phyloP scores from a whole-genome alignment of 2,329 filamentous ascomycete genomes.

The Corinectria fuckeliana region DNA sequence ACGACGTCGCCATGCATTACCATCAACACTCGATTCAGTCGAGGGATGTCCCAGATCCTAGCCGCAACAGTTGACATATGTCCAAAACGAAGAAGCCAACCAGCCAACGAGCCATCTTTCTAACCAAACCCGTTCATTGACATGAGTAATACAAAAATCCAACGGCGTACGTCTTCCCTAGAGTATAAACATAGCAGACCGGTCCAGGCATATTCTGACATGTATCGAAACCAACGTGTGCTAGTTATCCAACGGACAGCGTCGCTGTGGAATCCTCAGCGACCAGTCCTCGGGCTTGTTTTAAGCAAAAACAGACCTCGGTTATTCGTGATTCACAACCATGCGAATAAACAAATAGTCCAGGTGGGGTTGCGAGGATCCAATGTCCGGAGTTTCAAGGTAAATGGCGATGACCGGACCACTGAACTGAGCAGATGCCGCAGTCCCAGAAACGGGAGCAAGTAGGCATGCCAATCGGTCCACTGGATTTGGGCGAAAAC shows the following conservation, averaged over 20 bases:
- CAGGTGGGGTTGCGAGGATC: not conserved
- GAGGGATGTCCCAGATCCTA: not conserved
- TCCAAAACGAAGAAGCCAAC: not conserved
- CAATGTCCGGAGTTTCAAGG: not conserved
- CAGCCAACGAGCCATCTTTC: not conserved
- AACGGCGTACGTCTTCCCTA: too few species aligned
- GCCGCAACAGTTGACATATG: not conserved
- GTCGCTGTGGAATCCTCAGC: not conserved
- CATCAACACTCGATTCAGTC: not conserved
- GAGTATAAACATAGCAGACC: not conserved
- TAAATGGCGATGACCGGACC: not conserved
- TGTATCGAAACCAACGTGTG: not conserved
- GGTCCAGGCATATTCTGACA: not conserved
- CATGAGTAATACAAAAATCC: not conserved
- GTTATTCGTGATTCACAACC: slow-evolving; percentile 1
- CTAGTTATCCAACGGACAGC: not conserved
- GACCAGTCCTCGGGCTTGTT: not conserved
- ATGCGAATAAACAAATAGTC: not conserved
- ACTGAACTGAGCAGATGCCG: not conserved
- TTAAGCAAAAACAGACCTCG: not conserved
- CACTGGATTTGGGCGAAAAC: not conserved
- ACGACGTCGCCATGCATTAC: not conserved
- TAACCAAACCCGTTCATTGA: not conserved
- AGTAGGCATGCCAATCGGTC: not conserved
- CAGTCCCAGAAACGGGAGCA: not conserved